Evolutionary conservation across 1,284 basidiomycete genomes (phyloP), one percentile per base, ranked within the genome.

Genomic region (Cutaneotrichosporon sp.): DNA sequence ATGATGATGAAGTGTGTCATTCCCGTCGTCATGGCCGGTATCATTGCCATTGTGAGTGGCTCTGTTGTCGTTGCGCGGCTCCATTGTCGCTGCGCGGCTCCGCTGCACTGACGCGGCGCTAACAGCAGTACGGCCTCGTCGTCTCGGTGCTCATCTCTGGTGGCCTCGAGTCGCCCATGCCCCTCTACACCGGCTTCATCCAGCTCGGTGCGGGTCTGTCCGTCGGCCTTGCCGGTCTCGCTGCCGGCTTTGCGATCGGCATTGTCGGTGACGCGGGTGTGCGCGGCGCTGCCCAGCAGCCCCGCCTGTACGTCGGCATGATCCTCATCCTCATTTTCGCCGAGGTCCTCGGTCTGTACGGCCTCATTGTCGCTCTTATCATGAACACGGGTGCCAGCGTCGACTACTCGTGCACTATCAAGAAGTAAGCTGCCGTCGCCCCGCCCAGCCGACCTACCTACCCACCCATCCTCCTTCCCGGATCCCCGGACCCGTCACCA

Each of bases 11-110:
- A 84, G 86, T 95, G 90, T 85, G 89, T 93, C 66, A 89, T 98
- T 67, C 95, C 95, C 58, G 95, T 98, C 79, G 90, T 99, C 81
- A 98, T 99, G 95, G 93, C 95, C 84, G 95, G 95, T 93, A 98
- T 99, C 83, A 95, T 97, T 81, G 93, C 90, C 77, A 91, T 94
- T 69, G 80, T 81, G 54, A 66, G 78, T 77, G 14, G 33, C 18
- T 52, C n/a, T n/a, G n/a, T n/a, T 45, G 45, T 8, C 20, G n/a
- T n/a, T n/a, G n/a, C n/a, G n/a, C n/a, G n/a, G n/a, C n/a, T n/a
- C n/a, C n/a, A n/a, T n/a, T n/a, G n/a, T n/a, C n/a, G n/a, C n/a
- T n/a, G n/a, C n/a, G n/a, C n/a, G n/a, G n/a, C n/a, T n/a, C n/a
- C n/a, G n/a, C n/a, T n/a, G n/a, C n/a, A n/a, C n/a, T n/a, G n/a